Conservation (phyloP, 352 stramenopile genomes). For the Pythium phragmiticola region DNA sequence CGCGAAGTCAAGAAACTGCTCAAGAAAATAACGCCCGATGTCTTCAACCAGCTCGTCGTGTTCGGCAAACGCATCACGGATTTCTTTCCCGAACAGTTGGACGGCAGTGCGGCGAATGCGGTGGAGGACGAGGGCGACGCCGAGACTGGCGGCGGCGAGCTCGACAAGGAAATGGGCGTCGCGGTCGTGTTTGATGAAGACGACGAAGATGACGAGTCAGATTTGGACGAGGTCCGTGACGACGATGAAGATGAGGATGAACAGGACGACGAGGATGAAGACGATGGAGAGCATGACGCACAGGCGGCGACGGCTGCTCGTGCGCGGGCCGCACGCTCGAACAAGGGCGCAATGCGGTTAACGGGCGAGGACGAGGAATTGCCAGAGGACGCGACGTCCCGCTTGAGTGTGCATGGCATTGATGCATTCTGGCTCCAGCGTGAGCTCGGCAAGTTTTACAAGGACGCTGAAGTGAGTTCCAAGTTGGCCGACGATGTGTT, state of each 20-base stretch:
- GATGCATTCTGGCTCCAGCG: constrained; percentile 98
- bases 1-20: constrained; percentile 86
- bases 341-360: constrained; percentile 53
- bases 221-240: constrained; percentile 88
- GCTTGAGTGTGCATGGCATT: constrained; percentile 95
- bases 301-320: constrained; percentile 1
- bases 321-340: constrained; percentile 20
- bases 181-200: constrained; percentile 98
- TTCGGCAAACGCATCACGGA: constrained; percentile 89
- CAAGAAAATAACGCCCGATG: constrained; percentile 65
- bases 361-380: constrained; percentile 71
- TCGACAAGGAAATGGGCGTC: constrained; percentile 98
- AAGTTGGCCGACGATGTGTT: constrained; percentile 92
- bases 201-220: constrained; percentile 94
- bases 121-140: constrained; percentile 33
- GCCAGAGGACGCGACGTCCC: constrained; percentile 51
- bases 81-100: constrained; percentile 53
- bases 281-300: constrained; percentile 43
- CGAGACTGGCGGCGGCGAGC: constrained; percentile 57
- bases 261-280: constrained; percentile 43
- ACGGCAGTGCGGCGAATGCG: constrained; percentile 23
- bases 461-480: constrained; percentile 93
- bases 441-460: constrained; percentile 94
- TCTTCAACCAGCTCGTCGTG: constrained; percentile 83
- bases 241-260: constrained; percentile 63